These are phyloP conservation scores for Rachicladosporium sp. DNA, from an alignment of 2,329 filamentous ascomycete species.

Conservation along the genomic window DNA sequence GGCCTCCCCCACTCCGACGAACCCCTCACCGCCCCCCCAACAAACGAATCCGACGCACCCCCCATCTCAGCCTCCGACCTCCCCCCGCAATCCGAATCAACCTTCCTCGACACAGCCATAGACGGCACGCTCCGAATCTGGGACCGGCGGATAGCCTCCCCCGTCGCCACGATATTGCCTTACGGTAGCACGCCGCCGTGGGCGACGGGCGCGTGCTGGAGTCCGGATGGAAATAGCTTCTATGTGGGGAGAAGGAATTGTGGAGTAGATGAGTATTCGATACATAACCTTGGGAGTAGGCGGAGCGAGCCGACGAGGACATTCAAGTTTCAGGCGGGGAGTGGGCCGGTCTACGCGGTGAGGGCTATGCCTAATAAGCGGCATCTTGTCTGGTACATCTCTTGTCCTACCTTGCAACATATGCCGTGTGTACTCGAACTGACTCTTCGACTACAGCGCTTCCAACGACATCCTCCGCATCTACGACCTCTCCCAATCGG, in stretches of 20 bases:
- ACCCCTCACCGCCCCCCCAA: constrained; percentile 21
- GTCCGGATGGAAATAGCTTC: constrained; percentile 85
- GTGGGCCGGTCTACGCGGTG: constrained; percentile 78
- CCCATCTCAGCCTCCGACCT: constrained; percentile 19
- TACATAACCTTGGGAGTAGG: constrained; percentile 54
- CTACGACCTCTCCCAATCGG: constrained; percentile 65
- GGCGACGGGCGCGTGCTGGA: constrained; percentile 98
- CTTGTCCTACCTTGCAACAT: no score
- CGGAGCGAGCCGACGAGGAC: constrained; percentile 63
- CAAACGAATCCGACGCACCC: constrained; percentile 20
- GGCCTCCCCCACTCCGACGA: constrained; percentile 43
- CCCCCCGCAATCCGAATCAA: constrained; percentile 52
- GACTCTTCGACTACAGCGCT: constrained; percentile 42
- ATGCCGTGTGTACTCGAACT: no score
- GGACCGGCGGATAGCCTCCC: constrained; percentile 67
- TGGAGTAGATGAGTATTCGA: constrained; percentile 85
- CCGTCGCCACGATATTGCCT: constrained; percentile 67
- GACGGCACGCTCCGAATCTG: constrained; percentile 86
- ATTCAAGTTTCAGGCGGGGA: constrained; percentile 80
- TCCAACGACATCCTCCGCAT: constrained; percentile 87
- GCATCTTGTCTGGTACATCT: constrained; percentile 65
- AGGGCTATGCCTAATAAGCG: constrained; percentile 84
- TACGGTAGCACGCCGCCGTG: constrained; percentile 72
- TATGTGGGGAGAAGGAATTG: constrained; percentile 85
- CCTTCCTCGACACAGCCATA: constrained; percentile 78